Percentiles rank a stretch among this genome's conserved stretches.
Conservation (phyloP, 148 eudicot genomes). For the Limonium bicolor region DNA sequence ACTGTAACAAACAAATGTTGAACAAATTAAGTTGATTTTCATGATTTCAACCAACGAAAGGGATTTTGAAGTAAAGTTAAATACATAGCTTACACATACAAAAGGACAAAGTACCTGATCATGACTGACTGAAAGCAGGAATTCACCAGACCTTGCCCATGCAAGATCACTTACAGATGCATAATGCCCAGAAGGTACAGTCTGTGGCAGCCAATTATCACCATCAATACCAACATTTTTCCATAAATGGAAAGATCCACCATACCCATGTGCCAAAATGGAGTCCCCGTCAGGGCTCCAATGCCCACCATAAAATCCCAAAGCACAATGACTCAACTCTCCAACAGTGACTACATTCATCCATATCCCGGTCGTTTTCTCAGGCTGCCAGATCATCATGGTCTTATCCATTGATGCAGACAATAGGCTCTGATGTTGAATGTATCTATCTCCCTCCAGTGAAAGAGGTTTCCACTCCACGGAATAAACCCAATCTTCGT, state of each 20-base stretch:
- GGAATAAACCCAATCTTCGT: conserved; percentile 98
- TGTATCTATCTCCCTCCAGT: conserved; percentile 24
- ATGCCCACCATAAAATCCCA: conserved; percentile 95
- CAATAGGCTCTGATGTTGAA: conserved; percentile 65
- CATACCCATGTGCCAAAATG: conserved; percentile 96
- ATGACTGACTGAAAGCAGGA: conserved; percentile 78
- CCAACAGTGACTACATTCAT: conserved; percentile 97
- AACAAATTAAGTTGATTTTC: too few relatives aligned
- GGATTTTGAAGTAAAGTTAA: too few relatives aligned
- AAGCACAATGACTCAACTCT: conserved; percentile 90
- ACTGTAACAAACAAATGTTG: too few relatives aligned
- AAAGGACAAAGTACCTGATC: conserved; percentile 54
- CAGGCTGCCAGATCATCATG: conserved; percentile 99
- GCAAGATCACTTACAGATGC: conserved; percentile 65
- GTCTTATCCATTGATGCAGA: conserved; percentile 99
- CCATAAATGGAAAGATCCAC: conserved; percentile 97
- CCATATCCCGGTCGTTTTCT: conserved; percentile 90
- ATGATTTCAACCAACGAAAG: too few relatives aligned
- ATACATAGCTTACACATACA: too few relatives aligned
- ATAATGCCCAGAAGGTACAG: conserved; percentile 88
- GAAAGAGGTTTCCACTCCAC: conserved; percentile 93
- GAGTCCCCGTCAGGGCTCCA: conserved; percentile 75
- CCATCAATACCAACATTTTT: conserved; percentile 51
- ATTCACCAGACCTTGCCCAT: conserved; percentile 75
- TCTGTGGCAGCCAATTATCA: conserved; percentile 86